Conservation (phyloP, 2,329 filamentous ascomycete species). For the Metarhizium anisopliae region DNA sequence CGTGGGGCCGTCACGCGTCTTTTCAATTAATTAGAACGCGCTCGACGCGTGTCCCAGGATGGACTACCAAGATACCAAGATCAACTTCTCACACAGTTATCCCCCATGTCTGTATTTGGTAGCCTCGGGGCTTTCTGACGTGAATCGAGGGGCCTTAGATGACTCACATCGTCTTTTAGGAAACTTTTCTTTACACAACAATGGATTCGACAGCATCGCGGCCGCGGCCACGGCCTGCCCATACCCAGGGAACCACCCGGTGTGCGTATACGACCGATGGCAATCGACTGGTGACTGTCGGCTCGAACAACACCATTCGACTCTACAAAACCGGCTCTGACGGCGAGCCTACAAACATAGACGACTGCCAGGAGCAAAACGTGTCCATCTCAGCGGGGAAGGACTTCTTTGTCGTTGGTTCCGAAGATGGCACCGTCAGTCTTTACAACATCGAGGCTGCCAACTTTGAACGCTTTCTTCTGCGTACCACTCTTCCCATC, state of each 20-base stretch:
- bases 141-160: background rate
- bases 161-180: background rate
- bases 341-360: slow-evolving; percentile 85
- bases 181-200: background rate
- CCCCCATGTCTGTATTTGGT: background rate
- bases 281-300: slow-evolving; percentile 77
- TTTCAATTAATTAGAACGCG: background rate
- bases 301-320: slow-evolving; percentile 87
- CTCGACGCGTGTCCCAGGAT: background rate
- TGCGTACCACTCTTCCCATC: slow-evolving; percentile 76
- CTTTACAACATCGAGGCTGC: slow-evolving; percentile 74
- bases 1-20: background rate
- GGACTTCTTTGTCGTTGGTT: slow-evolving; percentile 78
- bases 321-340: slow-evolving; percentile 87
- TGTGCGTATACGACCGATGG: slow-evolving; percentile 88
- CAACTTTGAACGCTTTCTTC: slow-evolving; percentile 70
- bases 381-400: slow-evolving; percentile 67
- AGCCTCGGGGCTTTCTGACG: background rate
- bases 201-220: slow-evolving; percentile 30
- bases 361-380: slow-evolving; percentile 84
- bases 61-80: background rate
- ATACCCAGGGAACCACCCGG: slow-evolving; percentile 80
- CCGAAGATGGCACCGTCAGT: slow-evolving; percentile 93
- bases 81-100: background rate
- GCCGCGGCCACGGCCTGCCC: slow-evolving; percentile 56